Conservation (phyloP, 2,329 filamentous ascomycete species). For the Lachnellula suecica region DNA sequence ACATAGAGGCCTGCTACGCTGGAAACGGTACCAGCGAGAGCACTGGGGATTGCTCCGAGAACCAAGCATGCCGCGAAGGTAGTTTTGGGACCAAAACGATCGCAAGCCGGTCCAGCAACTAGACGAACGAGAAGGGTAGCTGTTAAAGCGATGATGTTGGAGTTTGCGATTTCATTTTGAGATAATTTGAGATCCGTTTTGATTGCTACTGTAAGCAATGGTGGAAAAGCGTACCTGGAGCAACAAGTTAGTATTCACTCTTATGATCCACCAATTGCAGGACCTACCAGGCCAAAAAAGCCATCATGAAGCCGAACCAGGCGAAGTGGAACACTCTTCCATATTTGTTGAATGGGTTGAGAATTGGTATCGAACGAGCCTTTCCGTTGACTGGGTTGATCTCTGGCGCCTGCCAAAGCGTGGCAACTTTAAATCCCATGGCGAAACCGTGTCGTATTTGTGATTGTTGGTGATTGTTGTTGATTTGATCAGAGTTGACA, state of each 20-base stretch:
- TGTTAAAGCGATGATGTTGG: constrained; percentile 80
- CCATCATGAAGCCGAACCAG: constrained; percentile 82
- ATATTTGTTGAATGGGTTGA: constrained; percentile 78
- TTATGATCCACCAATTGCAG: background rate
- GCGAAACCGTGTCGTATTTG: background rate
- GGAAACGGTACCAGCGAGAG: constrained; percentile 74
- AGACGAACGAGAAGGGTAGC: constrained; percentile 76
- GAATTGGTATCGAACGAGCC: constrained; percentile 73
- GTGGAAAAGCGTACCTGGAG: constrained; percentile 79
- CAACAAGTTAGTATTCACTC: constrained; percentile 1
- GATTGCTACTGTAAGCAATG: constrained; percentile 63
- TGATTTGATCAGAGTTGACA: background rate
- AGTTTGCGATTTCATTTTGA: constrained; percentile 75
- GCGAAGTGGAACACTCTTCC: constrained; percentile 89
- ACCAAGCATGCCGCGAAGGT: constrained; percentile 81
- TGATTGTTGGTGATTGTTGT: background rate
- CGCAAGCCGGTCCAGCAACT: constrained; percentile 79
- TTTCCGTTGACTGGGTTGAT: constrained; percentile 80
- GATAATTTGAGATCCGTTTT: constrained; percentile 74
- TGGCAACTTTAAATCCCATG: constrained; percentile 26
- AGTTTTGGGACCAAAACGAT: constrained; percentile 75
- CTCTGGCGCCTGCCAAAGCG: constrained; percentile 30
- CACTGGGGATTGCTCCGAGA: constrained; percentile 76
- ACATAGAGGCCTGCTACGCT: constrained; percentile 67
- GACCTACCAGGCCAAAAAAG: constrained; percentile 86